phyloP scores from a whole-genome alignment of 2,329 filamentous ascomycete genomes.

The Aspergillus sp. region DNA sequence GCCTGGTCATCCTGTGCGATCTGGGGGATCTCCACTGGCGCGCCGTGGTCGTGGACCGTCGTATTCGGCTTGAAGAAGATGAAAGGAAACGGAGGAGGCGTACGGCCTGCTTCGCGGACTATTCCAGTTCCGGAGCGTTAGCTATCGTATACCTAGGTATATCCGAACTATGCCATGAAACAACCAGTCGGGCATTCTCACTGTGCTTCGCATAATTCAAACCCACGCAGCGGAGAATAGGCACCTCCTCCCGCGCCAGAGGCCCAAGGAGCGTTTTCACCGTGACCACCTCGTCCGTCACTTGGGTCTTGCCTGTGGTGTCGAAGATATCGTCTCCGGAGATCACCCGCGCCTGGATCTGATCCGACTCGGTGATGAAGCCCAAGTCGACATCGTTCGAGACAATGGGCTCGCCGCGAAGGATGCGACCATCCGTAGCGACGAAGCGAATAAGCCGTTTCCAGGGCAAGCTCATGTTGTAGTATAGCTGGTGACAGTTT shows the following conservation, averaged over 20 bases:
- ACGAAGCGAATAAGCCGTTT: slow-evolving; percentile 55
- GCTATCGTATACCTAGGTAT: background rate
- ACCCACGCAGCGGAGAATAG: slow-evolving; percentile 58
- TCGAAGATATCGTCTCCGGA: slow-evolving; percentile 51
- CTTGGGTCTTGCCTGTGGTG: slow-evolving; percentile 43
- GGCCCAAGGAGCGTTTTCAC: slow-evolving; percentile 56
- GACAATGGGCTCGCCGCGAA: slow-evolving; percentile 54
- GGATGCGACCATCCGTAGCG: slow-evolving; percentile 49
- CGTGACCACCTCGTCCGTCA: slow-evolving; percentile 54
- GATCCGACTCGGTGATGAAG: slow-evolving; percentile 44
- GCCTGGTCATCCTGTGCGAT: slow-evolving; percentile 61
- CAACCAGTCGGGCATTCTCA: slow-evolving; percentile 21
- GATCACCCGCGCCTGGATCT: slow-evolving; percentile 53
- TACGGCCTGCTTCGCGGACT: slow-evolving; percentile 54
- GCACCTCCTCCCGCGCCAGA: slow-evolving; percentile 50
- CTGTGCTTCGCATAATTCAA: slow-evolving; percentile 61
- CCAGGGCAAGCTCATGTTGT: slow-evolving; percentile 40
- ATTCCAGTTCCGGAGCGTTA: background rate
- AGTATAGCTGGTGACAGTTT: background rate
- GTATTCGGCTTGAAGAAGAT: slow-evolving; percentile 69
- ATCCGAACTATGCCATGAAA: background rate
- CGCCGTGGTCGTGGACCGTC: slow-evolving; percentile 58
- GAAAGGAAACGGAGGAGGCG: slow-evolving; percentile 58
- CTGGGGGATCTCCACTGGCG: slow-evolving; percentile 59
- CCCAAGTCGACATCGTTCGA: slow-evolving; percentile 46